Percentiles rank a stretch among this genome's conserved stretches.
Conservation (phyloP, 2,329 filamentous ascomycete species). For the Botrytis fabae region DNA sequence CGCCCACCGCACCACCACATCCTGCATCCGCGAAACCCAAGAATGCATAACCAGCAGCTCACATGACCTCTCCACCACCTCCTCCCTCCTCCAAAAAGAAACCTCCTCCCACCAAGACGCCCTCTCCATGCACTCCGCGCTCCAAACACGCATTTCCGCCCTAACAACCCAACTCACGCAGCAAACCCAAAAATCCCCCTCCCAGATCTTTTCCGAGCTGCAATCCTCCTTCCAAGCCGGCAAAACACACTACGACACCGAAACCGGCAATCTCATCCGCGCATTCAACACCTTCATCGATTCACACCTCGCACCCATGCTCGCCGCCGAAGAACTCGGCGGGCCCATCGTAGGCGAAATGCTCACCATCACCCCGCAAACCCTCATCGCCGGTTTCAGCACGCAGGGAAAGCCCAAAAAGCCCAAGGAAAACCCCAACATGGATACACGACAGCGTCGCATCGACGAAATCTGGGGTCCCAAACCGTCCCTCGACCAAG, state of each 20-base stretch:
- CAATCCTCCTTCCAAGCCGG: slow-evolving; percentile 40
- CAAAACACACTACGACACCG: slow-evolving; percentile 59
- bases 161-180: slow-evolving; percentile 46
- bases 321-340: slow-evolving; percentile 80
- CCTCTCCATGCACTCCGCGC: slow-evolving; percentile 52
- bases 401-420: slow-evolving; percentile 58
- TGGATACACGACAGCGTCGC: slow-evolving; percentile 57
- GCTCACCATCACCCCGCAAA: slow-evolving; percentile 62
- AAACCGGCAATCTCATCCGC: slow-evolving; percentile 61
- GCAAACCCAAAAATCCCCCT: slow-evolving; percentile 13
- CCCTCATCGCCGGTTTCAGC: slow-evolving; percentile 60
- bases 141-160: slow-evolving; percentile 58
- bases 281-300: slow-evolving; percentile 71
- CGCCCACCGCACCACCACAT: slow-evolving; percentile 66
- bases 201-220: slow-evolving; percentile 2
- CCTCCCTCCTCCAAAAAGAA: slow-evolving; percentile 53
- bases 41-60: slow-evolving; percentile 54
- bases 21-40: slow-evolving; percentile 64
- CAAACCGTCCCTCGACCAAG: slow-evolving; percentile 39
- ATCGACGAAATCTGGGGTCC: slow-evolving; percentile 63
- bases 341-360: slow-evolving; percentile 79
- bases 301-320: slow-evolving; percentile 67
- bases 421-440: slow-evolving; percentile 45
- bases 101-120: slow-evolving; percentile 55
- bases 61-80: slow-evolving; percentile 46